Evolutionary conservation across 306 rosid genomes (phyloP), one percentile per base, ranked within the genome.

Genomic region (Cucurbita maxima): DNA sequence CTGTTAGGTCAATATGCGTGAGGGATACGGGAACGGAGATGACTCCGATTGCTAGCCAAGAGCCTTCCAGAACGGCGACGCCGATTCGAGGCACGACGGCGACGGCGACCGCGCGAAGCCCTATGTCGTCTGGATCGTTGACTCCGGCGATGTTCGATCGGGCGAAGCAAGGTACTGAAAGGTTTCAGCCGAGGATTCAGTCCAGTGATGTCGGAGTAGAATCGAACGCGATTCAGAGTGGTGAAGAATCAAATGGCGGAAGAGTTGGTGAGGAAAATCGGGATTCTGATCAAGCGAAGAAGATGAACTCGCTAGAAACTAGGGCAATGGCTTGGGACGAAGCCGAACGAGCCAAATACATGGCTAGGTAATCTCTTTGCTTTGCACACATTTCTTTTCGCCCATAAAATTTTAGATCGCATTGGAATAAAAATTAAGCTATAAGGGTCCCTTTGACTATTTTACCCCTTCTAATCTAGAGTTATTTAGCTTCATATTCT

Each of bases 21-120:
- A 85, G 97, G 78, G 97, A 93, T 75, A 90, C 89, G 98, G 98
- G 97, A 5, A 94, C 98, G 14, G 97, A 94, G 76, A 94, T 94
- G 98, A 94, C 98, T 22, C 98, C 97, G 6, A 84, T 86, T 81
- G 95, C 97, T 4, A 90, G 96, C 67, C 92, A 86, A 63, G 96
- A 90, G 79, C 97, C 96, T 75, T 93, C 98, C n/a, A 88, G 97
- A 79, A 89, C 92, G 47, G 85, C 87, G 37, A 93, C 98, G 3
- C 98, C 98, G 8, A 78, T 90, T 51, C 81, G 96, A 72, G 94
- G 34, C 34, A 30, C 34, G 34, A 30, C 94, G 12, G 88, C 92
- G 51, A 88, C 97, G 64, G 96, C 92, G 3, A 88, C 76, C 18
- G 56, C 77, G 0, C 75, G 94, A 48, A 93, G 98, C 74, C 98